Base-by-base conservation (phyloP, 2,329 filamentous ascomycete genomes). In the Sphaerulina musiva region DNA sequence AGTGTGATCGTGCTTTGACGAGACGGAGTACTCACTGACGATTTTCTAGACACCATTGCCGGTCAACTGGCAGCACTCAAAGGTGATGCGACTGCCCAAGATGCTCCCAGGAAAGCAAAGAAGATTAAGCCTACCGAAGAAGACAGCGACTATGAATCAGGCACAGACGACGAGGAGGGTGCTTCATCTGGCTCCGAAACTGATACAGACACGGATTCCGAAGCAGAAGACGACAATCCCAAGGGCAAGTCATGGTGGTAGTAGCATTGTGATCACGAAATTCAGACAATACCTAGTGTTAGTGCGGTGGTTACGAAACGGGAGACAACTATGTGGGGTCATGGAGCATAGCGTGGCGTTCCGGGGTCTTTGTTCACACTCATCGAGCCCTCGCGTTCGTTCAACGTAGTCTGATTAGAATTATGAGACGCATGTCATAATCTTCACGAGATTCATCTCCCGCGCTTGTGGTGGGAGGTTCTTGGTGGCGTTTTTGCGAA, bases 141-240 rank as follows among this genome's bases (percentile, higher is more conserved):
- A 34, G 67, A 69, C 49, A 71, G 68, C 56, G 70, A 71, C 53
- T 68, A 68, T 47, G 69, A 70, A 48, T 67, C 63, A 51, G 67
- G 65, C 48, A 71, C 70, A 14, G 69, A 71, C 48, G 68, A 68
- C 43, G 69, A 71, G 41, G 68, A 66, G 44, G 67, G 65, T 40
- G 68, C 69, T 20, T 66, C 62, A 36, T 56, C 54, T 29, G 69
- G 71, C 43, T 71, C 68, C 49, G 70, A 71, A 48, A 82, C 79
- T 31, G 75, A 82, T 63, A 81, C 79, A 20, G 89, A 95, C 75
- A 95, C 89, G 59, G 86, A 88, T 59, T 89, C 85, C 12, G 89
- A 95, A 57, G 85, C 85, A 56, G 84, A 86, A 46, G 59, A 59
- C n/a, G 57, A 56, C 43, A 49, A 53, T 17, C 32, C 51, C 38